Evolutionary conservation across 352 stramenopile species (phyloP).

Genomic region (Globisporangium irregulare): DNA sequence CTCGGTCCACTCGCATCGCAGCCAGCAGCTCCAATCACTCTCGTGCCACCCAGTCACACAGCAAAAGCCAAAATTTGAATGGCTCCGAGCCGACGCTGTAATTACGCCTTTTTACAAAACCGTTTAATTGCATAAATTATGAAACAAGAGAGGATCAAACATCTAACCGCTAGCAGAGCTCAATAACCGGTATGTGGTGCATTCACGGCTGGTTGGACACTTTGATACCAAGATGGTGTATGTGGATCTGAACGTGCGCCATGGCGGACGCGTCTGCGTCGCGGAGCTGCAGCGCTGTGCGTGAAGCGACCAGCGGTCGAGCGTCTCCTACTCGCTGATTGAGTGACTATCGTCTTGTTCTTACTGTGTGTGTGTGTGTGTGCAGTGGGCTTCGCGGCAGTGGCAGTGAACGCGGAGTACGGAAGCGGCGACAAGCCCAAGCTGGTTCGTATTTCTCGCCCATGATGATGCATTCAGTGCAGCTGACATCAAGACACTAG

Average conservation of each 20-base stretch:
- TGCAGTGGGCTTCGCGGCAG: constrained; percentile 62
- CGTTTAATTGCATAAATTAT: neutral
- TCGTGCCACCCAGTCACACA: neutral
- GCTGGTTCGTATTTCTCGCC: constrained; percentile 13
- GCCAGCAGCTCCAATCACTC: neutral
- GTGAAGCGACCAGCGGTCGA: constrained; percentile 7
- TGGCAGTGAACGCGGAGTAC: constrained; percentile 62
- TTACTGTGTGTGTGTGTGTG: neutral
- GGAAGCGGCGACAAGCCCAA: constrained; percentile 56
- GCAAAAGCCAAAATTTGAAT: constrained; percentile 12
- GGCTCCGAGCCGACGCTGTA: constrained; percentile 8
- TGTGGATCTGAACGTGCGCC: constrained; percentile 69
- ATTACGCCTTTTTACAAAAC: constrained; percentile 5
- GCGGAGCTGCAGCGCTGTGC: constrained; percentile 63
- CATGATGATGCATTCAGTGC: neutral
- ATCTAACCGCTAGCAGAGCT: neutral
- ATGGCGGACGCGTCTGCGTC: constrained; percentile 43
- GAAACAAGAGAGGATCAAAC: neutral
- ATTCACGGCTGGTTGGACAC: neutral
- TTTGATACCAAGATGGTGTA: constrained; percentile 42
- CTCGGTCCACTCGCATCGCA: neutral
- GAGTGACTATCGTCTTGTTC: neutral
- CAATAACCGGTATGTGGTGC: neutral
- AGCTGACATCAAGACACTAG: neutral
- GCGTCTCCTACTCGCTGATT: neutral